A percentile compares a stretch with the other conserved stretches of the same genome.
Conservation (phyloP, 139 green algal species). For the Medakamo hakoo region DNA sequence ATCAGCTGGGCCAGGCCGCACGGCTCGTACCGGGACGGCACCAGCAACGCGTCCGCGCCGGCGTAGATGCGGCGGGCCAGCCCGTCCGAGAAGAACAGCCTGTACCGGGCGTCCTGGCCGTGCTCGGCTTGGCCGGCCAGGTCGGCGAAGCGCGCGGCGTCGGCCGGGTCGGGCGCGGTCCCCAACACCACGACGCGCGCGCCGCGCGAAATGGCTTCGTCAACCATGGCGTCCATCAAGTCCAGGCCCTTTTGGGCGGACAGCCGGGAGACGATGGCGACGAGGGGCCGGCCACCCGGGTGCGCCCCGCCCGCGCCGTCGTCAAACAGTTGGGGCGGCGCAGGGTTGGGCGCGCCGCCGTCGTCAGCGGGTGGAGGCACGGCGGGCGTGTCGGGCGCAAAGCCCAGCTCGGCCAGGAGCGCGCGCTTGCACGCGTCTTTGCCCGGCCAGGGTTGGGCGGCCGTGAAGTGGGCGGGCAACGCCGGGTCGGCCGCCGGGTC, state of each 20-base stretch:
- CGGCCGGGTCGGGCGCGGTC: neutral
- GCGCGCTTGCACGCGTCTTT: conserved; percentile 78
- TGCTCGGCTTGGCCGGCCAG: neutral
- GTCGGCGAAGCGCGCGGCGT: neutral
- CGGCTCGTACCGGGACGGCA: conserved; percentile 93
- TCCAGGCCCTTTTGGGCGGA: conserved; percentile 86
- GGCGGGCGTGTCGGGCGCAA: neutral
- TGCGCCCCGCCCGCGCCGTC: conserved; percentile 64
- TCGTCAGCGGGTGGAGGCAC: conserved; percentile 37
- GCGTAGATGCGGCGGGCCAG: conserved; percentile 81
- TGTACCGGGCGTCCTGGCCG: conserved; percentile 18
- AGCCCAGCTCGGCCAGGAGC: neutral
- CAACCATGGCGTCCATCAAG: conserved; percentile 57
- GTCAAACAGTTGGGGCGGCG: too few relatives aligned
- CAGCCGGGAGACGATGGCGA: conserved; percentile 77
- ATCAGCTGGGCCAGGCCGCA: conserved; percentile 83
- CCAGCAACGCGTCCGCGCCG: conserved; percentile 66
- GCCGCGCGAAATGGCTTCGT: neutral
- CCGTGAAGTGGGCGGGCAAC: conserved; percentile 60
- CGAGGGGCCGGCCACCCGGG: conserved; percentile 54
- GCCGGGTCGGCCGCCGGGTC: conserved; percentile 51
- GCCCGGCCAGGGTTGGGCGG: conserved; percentile 22
- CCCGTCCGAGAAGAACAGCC: conserved; percentile 61
- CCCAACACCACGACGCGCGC: neutral
- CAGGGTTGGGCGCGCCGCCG: too few relatives aligned